A percentile compares a stretch with the other conserved stretches of the same genome.
Conservation (phyloP, 768 basidiomycete genomes). For the Tylopilus rubrobrunneus region DNA sequence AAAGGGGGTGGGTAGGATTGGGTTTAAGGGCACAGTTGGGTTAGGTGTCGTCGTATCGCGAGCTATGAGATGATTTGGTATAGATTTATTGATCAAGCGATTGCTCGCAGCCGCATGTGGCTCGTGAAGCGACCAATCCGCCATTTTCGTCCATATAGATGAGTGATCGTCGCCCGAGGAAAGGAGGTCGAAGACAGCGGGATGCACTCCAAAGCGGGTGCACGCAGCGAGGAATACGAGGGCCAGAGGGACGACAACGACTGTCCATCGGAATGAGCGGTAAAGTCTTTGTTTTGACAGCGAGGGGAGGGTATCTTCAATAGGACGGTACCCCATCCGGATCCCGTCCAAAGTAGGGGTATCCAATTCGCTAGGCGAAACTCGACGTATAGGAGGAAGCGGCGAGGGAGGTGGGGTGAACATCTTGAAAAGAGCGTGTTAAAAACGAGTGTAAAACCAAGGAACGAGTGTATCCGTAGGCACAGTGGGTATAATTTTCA, state of each 20-base stretch:
- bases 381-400: constrained; percentile 19
- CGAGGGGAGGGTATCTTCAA: background rate
- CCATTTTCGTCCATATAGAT: constrained; percentile 27
- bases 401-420: constrained; percentile 45
- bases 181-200: constrained; percentile 42
- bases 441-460: constrained; percentile 27
- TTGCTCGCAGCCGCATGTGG: constrained; percentile 30
- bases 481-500: background rate
- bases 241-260: constrained; percentile 53
- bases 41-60: constrained; percentile 13
- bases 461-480: constrained; percentile 11
- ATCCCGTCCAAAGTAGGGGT: constrained; percentile 1
- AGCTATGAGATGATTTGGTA: background rate
- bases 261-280: constrained; percentile 42
- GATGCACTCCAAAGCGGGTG: constrained; percentile 49
- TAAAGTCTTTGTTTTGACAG: constrained; percentile 36
- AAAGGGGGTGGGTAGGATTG: constrained; percentile 68
- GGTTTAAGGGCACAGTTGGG: constrained; percentile 30
- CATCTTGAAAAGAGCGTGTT: constrained; percentile 30
- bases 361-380: background rate
- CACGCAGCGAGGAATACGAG: constrained; percentile 53
- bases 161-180: constrained; percentile 24
- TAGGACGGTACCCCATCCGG: background rate
- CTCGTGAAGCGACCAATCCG: constrained; percentile 41
- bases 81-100: constrained; percentile 10